These are phyloP conservation scores for Candida jianshihensis DNA, from an alignment of 805 yeast species.

Conservation along the genomic window DNA sequence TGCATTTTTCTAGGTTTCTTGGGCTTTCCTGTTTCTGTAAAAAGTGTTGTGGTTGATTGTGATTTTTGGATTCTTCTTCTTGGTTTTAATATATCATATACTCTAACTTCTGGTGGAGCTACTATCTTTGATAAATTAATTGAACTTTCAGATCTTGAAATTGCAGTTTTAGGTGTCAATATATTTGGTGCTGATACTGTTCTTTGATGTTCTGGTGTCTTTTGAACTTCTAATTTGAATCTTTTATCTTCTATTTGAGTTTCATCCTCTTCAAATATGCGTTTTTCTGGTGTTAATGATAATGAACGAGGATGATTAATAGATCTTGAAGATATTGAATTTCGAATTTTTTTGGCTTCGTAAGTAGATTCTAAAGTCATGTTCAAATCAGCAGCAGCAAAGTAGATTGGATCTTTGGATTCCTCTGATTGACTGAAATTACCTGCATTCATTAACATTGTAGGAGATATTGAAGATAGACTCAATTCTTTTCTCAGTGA, in stretches of 20 bases:
- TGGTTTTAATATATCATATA: constrained; percentile 21
- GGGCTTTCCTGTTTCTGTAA: constrained; percentile 12
- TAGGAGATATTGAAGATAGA: constrained; percentile 18
- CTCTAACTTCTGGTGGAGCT: constrained; percentile 20
- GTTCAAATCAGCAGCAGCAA: constrained; percentile 25
- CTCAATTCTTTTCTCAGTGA: constrained; percentile 5
- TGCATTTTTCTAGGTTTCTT: constrained; percentile 47
- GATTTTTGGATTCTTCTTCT: constrained; percentile 16
- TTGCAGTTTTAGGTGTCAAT: background rate
- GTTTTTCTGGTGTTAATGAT: background rate
- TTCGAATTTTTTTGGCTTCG: constrained; percentile 1
- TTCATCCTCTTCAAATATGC: background rate
- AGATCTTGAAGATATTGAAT: background rate
- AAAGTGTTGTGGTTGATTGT: constrained; percentile 14
- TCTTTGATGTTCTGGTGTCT: background rate
- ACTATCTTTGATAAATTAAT: constrained; percentile 51
- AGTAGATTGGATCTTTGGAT: constrained; percentile 10
- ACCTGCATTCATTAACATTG: constrained; percentile 15
- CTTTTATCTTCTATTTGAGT: background rate
- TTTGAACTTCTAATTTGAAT: background rate
- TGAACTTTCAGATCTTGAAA: constrained; percentile 41
- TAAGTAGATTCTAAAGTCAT: constrained; percentile 22
- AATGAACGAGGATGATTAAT: background rate
- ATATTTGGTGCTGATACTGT: constrained; percentile 4
- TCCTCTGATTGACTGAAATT: background rate